These are phyloP conservation scores for baker's yeast (Saccharomyces cerevisiae) DNA, from an alignment of 805 yeast genomes.

Conservation along the genomic window DNA sequence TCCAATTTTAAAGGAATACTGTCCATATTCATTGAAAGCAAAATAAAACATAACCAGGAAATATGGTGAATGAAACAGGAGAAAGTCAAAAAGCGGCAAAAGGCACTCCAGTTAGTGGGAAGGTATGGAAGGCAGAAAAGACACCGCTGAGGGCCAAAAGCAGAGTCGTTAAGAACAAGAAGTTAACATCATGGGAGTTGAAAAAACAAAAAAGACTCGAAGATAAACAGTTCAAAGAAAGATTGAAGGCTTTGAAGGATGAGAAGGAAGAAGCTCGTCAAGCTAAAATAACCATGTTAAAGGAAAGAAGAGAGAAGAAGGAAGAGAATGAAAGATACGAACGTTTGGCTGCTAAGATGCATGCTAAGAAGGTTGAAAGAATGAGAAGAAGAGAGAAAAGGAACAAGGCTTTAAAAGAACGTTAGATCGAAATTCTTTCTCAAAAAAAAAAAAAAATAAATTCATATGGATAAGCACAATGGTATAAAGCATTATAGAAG, in stretches of 20 bases:
- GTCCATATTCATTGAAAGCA: not conserved
- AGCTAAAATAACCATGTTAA: conserved; percentile 46
- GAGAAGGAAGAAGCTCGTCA: conserved; percentile 62
- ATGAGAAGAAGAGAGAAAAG: conserved; percentile 87
- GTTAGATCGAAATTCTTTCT: conserved; percentile 35
- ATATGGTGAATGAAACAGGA: not conserved
- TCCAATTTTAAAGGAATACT: not conserved
- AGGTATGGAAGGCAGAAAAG: conserved; percentile 63
- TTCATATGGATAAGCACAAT: not conserved
- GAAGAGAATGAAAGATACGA: conserved; percentile 88
- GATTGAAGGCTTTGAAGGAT: conserved; percentile 62
- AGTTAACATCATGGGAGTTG: conserved; percentile 49
- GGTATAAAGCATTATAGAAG: not conserved
- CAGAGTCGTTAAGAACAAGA: conserved; percentile 43
- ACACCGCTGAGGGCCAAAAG: conserved; percentile 59
- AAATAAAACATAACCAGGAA: not conserved
- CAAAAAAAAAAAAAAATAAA: no score
- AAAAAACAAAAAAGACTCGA: conserved; percentile 59
- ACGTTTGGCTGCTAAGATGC: conserved; percentile 76
- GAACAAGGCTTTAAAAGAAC: conserved; percentile 86
- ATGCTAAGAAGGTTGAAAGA: conserved; percentile 84
- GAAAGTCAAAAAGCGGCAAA: conserved; percentile 16
- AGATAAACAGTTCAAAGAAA: conserved; percentile 59
- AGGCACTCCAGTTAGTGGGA: conserved; percentile 54
- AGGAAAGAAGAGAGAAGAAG: conserved; percentile 69